Conservation (phyloP, 208 protist genomes). For the Leishmania gerbilli region DNA sequence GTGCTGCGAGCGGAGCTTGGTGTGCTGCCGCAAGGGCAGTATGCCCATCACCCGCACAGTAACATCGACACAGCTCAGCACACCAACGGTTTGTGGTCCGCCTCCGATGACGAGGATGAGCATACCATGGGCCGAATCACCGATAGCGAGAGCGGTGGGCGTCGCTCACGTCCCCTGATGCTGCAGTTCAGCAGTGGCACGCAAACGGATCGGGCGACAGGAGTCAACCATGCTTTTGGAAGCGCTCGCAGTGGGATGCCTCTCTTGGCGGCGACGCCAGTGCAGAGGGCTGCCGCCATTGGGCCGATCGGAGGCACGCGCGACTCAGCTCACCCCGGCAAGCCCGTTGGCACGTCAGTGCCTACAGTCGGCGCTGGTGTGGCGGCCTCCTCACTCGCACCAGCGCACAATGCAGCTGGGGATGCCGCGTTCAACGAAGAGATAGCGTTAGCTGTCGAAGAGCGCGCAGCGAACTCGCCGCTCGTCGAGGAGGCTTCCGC, state of each 20-base stretch:
- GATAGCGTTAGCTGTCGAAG: too few species aligned
- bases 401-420: not conserved
- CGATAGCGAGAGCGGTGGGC: not conserved
- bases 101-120: not conserved
- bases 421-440: not conserved
- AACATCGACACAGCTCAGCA: not conserved
- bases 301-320: not conserved
- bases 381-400: not conserved
- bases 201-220: constrained; percentile 8
- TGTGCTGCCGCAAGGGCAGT: not conserved
- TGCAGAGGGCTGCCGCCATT: not conserved
- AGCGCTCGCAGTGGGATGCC: constrained; percentile 17
- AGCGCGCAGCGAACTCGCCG: not conserved
- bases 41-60: not conserved
- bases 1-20: constrained; percentile 2
- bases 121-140: not conserved
- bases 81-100: constrained; percentile 9
- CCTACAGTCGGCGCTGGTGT: not conserved
- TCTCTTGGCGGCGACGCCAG: constrained; percentile 7
- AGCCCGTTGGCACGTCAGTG: not conserved
- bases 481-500: not conserved
- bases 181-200: constrained; percentile 12
- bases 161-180: not conserved
- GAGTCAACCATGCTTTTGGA: not conserved
- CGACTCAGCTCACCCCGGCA: not conserved